These are phyloP conservation scores for Giardia duodenalis DNA, from an alignment of 208 protist species.

Conservation along the genomic window DNA sequence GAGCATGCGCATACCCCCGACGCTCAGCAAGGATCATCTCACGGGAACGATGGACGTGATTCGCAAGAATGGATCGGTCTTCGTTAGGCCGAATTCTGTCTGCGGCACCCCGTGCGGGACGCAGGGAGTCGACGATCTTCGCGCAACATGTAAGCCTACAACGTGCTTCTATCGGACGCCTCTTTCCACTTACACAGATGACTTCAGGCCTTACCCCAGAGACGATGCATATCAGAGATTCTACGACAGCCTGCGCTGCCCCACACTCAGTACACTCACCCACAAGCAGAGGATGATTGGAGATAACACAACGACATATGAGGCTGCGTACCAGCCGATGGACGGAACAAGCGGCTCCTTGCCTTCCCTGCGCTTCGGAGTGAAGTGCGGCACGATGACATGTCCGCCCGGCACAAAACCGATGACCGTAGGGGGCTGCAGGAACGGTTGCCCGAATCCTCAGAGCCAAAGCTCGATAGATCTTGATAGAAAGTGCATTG, in stretches of 20 bases:
- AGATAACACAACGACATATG: background rate
- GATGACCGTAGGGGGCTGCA: background rate
- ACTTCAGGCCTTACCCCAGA: background rate
- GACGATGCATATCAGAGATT: background rate
- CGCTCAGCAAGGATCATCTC: background rate
- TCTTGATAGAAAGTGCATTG: background rate
- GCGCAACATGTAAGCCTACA: background rate
- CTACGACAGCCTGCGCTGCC: background rate
- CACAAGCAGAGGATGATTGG: background rate
- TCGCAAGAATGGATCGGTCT: background rate
- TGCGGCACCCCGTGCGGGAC: background rate
- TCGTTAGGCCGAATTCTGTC: background rate
- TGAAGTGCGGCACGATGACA: background rate
- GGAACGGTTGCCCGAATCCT: background rate
- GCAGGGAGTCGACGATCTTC: background rate
- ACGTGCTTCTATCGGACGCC: background rate
- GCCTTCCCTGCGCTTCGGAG: background rate
- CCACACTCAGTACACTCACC: background rate
- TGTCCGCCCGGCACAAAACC: background rate
- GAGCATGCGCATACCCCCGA: background rate
- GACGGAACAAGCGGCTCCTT: background rate
- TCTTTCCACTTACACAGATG: background rate
- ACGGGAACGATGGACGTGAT: slow-evolving; percentile 2
- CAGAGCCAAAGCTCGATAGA: background rate
- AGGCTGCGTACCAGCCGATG: background rate